A percentile compares a stretch with the other conserved stretches of the same genome.
phyloP scores from a whole-genome alignment of 2,329 filamentous ascomycete genomes.

The Sclerotiophoma versabilis region DNA sequence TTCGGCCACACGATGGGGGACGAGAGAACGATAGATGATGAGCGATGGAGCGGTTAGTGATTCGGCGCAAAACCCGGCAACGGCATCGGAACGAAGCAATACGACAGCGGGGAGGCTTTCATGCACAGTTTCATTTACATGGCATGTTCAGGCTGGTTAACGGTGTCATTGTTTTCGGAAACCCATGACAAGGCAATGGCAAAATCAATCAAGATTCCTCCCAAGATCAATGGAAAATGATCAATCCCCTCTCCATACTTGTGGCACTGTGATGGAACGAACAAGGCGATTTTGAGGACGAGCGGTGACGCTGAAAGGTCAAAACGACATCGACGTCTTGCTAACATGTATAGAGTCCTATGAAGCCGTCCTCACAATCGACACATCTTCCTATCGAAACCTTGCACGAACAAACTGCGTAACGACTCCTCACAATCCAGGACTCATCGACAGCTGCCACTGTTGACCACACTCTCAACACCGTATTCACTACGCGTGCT shows the following conservation, averaged over 20 bases:
- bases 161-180: conserved; percentile 48
- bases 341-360: neutral
- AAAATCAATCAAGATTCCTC: conserved; percentile 49
- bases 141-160: conserved; percentile 49
- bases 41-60: conserved; percentile 35
- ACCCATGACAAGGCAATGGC: conserved; percentile 48
- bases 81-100: conserved; percentile 34
- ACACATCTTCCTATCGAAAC: too few species aligned
- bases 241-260: conserved; percentile 29
- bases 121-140: conserved; percentile 45
- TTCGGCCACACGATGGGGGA: conserved; percentile 40
- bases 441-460: too few species aligned
- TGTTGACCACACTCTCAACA: too few species aligned
- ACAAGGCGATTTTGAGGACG: too few species aligned
- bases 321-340: neutral
- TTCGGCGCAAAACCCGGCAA: conserved; percentile 39
- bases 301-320: too few species aligned
- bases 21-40: conserved; percentile 35
- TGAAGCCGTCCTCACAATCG: too few species aligned
- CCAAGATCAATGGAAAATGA: conserved; percentile 48
- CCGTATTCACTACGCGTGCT: too few species aligned
- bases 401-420: too few species aligned
- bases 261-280: conserved; percentile 16
- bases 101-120: conserved; percentile 41
- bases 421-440: too few species aligned